Percentiles rank a stretch among this genome's conserved stretches.
These are phyloP conservation scores for Penicillium sp. DNA, from an alignment of 2,329 filamentous ascomycete species.

Conservation along the genomic window DNA sequence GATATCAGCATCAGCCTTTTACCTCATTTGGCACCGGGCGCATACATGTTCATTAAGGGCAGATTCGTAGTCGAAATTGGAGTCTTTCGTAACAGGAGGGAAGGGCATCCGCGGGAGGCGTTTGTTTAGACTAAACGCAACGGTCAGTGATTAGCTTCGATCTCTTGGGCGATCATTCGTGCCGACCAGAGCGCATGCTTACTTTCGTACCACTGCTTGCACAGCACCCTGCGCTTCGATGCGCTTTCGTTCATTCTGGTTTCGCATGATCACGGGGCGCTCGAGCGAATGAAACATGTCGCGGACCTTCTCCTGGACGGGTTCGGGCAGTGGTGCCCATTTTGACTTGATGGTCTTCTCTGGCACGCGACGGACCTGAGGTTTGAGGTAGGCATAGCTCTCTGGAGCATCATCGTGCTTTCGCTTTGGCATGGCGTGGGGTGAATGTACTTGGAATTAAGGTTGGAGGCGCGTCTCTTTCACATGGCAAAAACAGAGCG, in stretches of 20 bases:
- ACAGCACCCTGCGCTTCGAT: constrained; percentile 46
- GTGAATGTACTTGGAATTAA: constrained; percentile 1
- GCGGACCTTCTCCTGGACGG: constrained; percentile 45
- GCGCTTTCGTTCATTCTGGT: constrained; percentile 44
- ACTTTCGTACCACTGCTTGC: constrained; percentile 46
- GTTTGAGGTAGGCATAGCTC: constrained; percentile 42
- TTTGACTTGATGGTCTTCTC: constrained; percentile 48
- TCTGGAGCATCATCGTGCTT: constrained; percentile 31
- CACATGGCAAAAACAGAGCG: constrained; percentile 21
- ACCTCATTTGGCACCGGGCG: background rate
- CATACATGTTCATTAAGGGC: constrained; percentile 47
- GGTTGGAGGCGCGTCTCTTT: constrained; percentile 17
- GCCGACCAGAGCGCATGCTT: constrained; percentile 15
- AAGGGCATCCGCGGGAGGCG: constrained; percentile 50
- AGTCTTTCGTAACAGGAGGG: constrained; percentile 45
- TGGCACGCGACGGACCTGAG: constrained; percentile 44
- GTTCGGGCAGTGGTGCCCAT: constrained; percentile 48
- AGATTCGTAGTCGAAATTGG: constrained; percentile 47
- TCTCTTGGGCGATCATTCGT: background rate
- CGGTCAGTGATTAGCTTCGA: background rate
- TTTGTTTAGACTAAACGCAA: constrained; percentile 36
- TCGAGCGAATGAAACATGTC: constrained; percentile 46
- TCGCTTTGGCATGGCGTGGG: constrained; percentile 27
- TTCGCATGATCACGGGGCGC: constrained; percentile 45
- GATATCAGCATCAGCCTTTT: constrained; percentile 12